Evolutionary conservation across 305 asterid genomes (phyloP).

Genomic region (Rubia peregrina): DNA sequence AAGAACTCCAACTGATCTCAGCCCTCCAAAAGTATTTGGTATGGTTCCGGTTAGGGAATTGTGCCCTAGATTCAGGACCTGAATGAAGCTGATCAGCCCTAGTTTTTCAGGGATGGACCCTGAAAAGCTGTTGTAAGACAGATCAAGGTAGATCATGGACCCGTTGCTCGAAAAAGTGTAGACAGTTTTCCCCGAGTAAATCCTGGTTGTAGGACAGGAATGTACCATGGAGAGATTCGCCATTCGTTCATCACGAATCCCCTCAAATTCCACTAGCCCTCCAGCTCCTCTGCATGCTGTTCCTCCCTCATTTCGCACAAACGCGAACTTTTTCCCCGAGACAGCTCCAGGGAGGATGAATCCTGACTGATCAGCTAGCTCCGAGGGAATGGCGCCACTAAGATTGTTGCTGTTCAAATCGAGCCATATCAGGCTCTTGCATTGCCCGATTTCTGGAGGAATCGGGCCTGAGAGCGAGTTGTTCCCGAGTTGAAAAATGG

Average conservation of each 20-base stretch:
- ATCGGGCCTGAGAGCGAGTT: conserved; percentile 57
- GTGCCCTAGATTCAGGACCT: conserved; percentile 78
- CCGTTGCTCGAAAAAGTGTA: conserved; percentile 71
- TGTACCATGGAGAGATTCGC: conserved; percentile 63
- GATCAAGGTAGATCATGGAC: conserved; percentile 75
- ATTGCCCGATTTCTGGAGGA: conserved; percentile 50
- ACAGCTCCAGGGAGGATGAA: conserved; percentile 56
- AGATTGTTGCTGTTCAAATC: conserved; percentile 80
- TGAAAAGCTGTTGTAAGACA: conserved; percentile 61
- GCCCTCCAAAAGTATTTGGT: conserved; percentile 62
- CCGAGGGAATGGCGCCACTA: conserved; percentile 51
- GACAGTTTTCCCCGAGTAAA: conserved; percentile 61
- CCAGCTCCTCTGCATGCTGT: conserved; percentile 83
- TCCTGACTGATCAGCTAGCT: conserved; percentile 62
- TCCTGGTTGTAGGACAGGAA: conserved; percentile 63
- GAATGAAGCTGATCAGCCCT: conserved; percentile 62
- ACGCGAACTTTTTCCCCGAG: conserved; percentile 75
- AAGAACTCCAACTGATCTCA: conserved; percentile 63
- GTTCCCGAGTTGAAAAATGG: conserved; percentile 78
- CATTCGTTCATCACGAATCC: conserved; percentile 53
- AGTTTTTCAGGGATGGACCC: conserved; percentile 57
- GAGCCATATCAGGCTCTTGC: conserved; percentile 70
- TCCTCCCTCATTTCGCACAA: conserved; percentile 85
- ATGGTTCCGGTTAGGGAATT: conserved; percentile 54
- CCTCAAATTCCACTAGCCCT: conserved; percentile 78